Evolutionary conservation across 164 flowering plant species (phyloP), one percentile per base, ranked within the genome.

Genomic region (Piper longum): DNA sequence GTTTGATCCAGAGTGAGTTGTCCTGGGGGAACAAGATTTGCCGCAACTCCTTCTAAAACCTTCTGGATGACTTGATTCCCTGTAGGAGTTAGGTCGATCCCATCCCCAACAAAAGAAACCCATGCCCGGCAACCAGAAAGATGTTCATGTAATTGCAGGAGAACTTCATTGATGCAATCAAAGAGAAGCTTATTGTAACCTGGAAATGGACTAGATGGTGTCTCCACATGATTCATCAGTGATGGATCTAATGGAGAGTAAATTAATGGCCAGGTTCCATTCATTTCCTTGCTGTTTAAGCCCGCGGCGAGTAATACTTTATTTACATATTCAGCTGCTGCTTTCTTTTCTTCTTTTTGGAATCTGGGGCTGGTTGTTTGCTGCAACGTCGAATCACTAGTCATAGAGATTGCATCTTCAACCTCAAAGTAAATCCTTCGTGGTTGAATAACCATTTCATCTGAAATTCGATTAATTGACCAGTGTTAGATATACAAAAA

Each of bases 101-200:
- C 74, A 16, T 77, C 76, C 26, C 72, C 80, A 41, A 54, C 74
- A 71, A 66, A 79, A 58, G 88, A 80, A 43, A 78, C 68, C 76
- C 82, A 76, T 12, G 82, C 77, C 26, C 68, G 69, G 69, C 72
- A 71, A 57, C 83, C 84, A 64, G 78, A 80, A 66, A 74, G 69
- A 36, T 62, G 67, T 54, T 71, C 71, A 54, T 77, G 79, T 52
- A 83, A 59, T 71, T 83, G 95, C 57, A 70, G 13, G 12, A 90
- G 91, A 72, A 84, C 83, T 70, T 93, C 91, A 67, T 87, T 83
- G 41, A 81, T 69, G 55, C 85, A 81, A 62, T 93, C 96, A 65
- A 88, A 88, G 56, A 93, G 81, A 44, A 84, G 81, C 71, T 83
- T 78, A 62, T 44, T 14, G 40, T 84, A 85, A 63, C 62, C 65